These are phyloP conservation scores for Aurantiochytrium sp. DNA, from an alignment of 108 stramenopile species.

Conservation along the genomic window DNA sequence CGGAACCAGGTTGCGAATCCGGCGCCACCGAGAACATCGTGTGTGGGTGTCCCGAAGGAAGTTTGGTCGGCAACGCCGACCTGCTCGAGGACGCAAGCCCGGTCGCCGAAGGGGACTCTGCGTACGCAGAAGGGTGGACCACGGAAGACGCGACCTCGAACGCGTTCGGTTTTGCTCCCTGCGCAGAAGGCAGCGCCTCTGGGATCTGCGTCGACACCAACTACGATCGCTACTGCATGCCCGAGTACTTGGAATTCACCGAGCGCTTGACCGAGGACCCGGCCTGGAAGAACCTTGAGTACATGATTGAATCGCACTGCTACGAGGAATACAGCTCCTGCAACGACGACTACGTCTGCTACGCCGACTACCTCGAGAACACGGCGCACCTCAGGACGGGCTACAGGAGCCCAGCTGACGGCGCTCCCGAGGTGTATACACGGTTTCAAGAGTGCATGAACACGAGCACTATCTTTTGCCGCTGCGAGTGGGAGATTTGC, in stretches of 20 bases:
- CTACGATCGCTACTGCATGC: no score
- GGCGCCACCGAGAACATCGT: background rate
- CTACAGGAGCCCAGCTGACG: background rate
- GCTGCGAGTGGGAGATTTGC: slow-evolving; percentile 19
- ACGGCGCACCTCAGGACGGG: background rate
- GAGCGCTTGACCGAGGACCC: no score
- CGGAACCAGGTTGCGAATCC: background rate
- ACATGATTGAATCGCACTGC: no score
- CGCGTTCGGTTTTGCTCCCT: no score
- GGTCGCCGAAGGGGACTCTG: background rate
- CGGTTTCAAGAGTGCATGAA: background rate
- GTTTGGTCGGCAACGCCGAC: background rate
- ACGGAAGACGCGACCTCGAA: background rate
- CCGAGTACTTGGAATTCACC: no score
- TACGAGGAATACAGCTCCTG: no score
- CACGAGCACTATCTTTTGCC: background rate
- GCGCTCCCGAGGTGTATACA: background rate
- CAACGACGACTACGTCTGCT: no score
- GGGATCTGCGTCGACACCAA: no score
- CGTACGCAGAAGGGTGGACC: background rate
- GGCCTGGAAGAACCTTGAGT: no score
- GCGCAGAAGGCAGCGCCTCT: no score
- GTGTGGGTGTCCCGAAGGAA: background rate
- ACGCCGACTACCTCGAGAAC: background rate
- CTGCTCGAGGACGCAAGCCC: background rate